Evolutionary conservation across 768 basidiomycete species (phyloP), one percentile per base, ranked within the genome.

Genomic region (Pluteus cervinus): DNA sequence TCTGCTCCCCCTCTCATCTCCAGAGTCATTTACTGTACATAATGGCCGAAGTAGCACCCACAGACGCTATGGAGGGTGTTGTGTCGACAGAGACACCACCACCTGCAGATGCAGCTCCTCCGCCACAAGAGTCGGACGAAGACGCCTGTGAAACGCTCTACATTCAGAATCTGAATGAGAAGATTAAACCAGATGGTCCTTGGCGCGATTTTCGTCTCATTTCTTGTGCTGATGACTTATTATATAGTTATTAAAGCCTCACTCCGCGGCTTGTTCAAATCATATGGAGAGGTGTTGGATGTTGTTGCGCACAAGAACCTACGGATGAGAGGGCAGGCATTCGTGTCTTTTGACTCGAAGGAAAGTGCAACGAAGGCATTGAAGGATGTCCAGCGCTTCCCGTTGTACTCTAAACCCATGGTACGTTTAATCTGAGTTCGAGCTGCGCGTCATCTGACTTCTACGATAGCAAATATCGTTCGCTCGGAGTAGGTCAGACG

Each of bases 261-360:
- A 3, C 66, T 99, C 31, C 73, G 77, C 9, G 84, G 84, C 23
- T 70, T 99, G 21, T 98, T 99, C 73, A 90, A 90, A 59, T 74
- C 82, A 10, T 99, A 97, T 52, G 90, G 92, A 9, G 82, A 87
- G 44, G 86, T 99, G 12, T 62, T 97, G 18, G 90, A 94, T 54
- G 90, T 99, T n/a, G 86, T 92, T 14, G 92, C 93, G 7, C 96
- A 99, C 59, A 64, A 71, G 36, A 98, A 96, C 67, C 63, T 99
- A 43, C 81, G 96, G 25, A 99, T 99, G 96, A 75, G 96, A 25
- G 96, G 96, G 11, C 96, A 99, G 63, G 96, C 96, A 3, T 99
- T 99, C 55, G 89, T 99, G 24, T 90, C 88, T 24, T 96, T 99
- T 58, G 72, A 73, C 40, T 79, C 79, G 23, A 68, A 79, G 36